phyloP scores from a whole-genome alignment of 495 filamentous ascomycete genomes.

The Cercophora sp. region DNA sequence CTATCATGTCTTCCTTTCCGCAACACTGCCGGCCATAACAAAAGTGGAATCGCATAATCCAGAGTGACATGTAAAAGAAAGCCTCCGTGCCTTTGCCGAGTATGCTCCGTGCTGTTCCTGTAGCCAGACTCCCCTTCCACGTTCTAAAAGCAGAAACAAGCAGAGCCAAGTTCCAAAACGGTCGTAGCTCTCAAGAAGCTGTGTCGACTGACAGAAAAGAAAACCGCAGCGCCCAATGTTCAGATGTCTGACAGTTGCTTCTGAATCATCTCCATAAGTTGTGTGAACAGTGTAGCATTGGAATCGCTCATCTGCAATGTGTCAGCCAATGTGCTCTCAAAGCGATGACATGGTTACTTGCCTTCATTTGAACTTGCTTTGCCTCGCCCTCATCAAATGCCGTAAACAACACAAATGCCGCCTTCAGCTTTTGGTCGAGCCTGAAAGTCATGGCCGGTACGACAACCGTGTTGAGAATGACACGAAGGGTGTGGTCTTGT shows the following conservation, averaged over 20 bases:
- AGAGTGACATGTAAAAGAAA: not conserved
- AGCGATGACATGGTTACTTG: too few species aligned
- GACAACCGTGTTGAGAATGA: constrained; percentile 79
- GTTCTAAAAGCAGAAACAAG: too few species aligned
- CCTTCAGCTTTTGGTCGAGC: constrained; percentile 60
- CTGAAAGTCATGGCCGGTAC: constrained; percentile 70
- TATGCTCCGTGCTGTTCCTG: constrained; percentile 5
- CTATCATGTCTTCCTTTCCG: too few species aligned
- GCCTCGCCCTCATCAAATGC: constrained; percentile 56
- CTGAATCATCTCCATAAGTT: constrained; percentile 39
- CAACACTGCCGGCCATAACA: too few species aligned
- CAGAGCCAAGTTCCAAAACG: too few species aligned
- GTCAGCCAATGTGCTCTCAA: not conserved
- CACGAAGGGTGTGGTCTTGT: constrained; percentile 76
- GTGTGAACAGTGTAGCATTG: constrained; percentile 40
- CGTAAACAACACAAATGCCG: constrained; percentile 50
- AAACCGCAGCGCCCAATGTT: not conserved
- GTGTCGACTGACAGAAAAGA: not conserved
- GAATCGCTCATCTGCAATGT: constrained; percentile 39
- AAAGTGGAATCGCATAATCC: too few species aligned
- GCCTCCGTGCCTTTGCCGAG: not conserved
- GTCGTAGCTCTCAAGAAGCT: too few species aligned
- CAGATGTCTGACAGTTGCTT: constrained; percentile 30
- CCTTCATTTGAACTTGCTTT: constrained; percentile 65
- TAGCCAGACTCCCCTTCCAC: too few species aligned